These are phyloP conservation scores for Coemansia sp. DNA, from an alignment of 192 early-diverging fungal species.

Conservation along the genomic window DNA sequence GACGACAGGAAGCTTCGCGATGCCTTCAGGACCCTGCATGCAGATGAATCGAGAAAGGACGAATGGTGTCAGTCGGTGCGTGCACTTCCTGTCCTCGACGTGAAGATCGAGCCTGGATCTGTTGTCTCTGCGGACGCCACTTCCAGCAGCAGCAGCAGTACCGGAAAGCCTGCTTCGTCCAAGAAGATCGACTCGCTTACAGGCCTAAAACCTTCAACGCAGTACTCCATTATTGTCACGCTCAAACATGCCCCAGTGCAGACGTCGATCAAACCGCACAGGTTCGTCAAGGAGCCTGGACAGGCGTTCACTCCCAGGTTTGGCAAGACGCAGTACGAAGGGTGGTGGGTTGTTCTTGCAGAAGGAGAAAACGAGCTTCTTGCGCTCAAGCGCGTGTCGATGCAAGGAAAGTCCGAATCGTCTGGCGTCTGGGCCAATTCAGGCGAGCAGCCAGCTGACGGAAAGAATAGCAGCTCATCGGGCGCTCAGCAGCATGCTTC, in stretches of 20 bases:
- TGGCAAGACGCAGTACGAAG: slow-evolving; percentile 89
- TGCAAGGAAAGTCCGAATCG: slow-evolving; percentile 47
- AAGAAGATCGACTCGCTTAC: slow-evolving; percentile 22
- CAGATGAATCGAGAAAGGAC: background rate
- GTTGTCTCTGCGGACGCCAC: background rate
- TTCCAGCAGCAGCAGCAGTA: background rate
- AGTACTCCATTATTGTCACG: slow-evolving; percentile 52
- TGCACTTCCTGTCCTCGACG: slow-evolving; percentile 32
- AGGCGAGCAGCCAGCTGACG: slow-evolving; percentile 5
- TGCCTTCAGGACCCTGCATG: slow-evolving; percentile 8
- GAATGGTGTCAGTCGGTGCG: slow-evolving; percentile 38
- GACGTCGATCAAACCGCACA: slow-evolving; percentile 25
- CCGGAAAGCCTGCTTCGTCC: background rate
- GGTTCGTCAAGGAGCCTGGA: slow-evolving; percentile 39
- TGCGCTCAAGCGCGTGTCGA: slow-evolving; percentile 75
- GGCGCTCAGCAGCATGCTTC: slow-evolving; percentile 4
- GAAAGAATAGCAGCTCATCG: background rate
- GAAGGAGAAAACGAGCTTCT: slow-evolving; percentile 65
- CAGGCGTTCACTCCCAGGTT: slow-evolving; percentile 82
- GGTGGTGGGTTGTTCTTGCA: slow-evolving; percentile 89
- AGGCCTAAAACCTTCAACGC: slow-evolving; percentile 29
- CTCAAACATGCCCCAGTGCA: slow-evolving; percentile 17
- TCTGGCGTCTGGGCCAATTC: slow-evolving; percentile 14
- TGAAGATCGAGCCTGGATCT: slow-evolving; percentile 15
- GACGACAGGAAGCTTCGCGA: slow-evolving; percentile 33